These are phyloP conservation scores for Flaveria robusta DNA, from an alignment of 129 eudicot genomes.

Conservation along the genomic window DNA sequence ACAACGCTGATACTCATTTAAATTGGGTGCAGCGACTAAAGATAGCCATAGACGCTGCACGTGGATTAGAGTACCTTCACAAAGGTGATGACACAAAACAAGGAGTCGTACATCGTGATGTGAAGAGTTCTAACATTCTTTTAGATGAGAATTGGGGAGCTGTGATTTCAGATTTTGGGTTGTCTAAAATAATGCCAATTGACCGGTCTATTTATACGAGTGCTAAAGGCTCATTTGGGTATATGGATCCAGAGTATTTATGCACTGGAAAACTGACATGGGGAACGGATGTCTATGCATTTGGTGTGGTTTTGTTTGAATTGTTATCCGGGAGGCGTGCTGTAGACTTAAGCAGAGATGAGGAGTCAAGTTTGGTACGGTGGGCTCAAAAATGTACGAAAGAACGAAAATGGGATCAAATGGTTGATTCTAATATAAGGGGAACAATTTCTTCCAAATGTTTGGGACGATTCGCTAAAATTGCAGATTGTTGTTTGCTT, in stretches of 20 bases:
- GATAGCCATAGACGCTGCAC: slow-evolving; percentile 30
- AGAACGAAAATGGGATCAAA: slow-evolving; percentile 9
- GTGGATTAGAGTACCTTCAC: slow-evolving; percentile 34
- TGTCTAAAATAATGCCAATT: slow-evolving; percentile 27
- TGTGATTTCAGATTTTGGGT: slow-evolving; percentile 35
- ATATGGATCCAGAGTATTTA: slow-evolving; percentile 36
- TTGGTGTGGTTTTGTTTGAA: slow-evolving; percentile 42
- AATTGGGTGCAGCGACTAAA: slow-evolving; percentile 30
- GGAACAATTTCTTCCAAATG: slow-evolving; percentile 14
- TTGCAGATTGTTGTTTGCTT: slow-evolving; percentile 27
- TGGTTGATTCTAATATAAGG: slow-evolving; percentile 20
- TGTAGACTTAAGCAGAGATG: slow-evolving; percentile 6
- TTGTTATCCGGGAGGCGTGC: slow-evolving; percentile 31
- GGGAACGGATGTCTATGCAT: slow-evolving; percentile 37
- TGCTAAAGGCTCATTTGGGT: slow-evolving; percentile 33
- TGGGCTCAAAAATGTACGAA: slow-evolving; percentile 32
- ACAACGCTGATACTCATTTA: slow-evolving; percentile 18
- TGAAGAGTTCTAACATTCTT: slow-evolving; percentile 33
- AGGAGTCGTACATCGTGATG: slow-evolving; percentile 31
- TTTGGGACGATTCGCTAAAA: slow-evolving; percentile 24
- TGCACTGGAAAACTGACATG: slow-evolving; percentile 20
- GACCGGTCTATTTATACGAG: slow-evolving; percentile 9
- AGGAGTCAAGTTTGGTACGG: slow-evolving; percentile 29
- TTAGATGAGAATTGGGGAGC: slow-evolving; percentile 32
- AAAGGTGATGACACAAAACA: slow-evolving; percentile 11